Conservation (phyloP, 495 filamentous ascomycete genomes). For the Trichoderma gamsii region DNA sequence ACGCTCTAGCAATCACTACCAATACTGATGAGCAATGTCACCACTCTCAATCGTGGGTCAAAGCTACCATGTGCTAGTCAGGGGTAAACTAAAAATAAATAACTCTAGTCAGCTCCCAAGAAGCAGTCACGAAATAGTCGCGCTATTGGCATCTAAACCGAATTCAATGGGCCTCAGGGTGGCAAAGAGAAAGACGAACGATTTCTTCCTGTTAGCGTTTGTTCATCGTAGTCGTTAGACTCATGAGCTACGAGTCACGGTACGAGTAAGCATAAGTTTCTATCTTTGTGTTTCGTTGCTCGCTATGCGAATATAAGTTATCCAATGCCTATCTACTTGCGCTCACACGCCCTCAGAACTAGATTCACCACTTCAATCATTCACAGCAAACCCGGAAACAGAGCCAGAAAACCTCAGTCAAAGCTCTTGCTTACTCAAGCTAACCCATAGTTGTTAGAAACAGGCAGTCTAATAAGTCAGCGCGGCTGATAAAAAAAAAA, state of each 20-base stretch:
- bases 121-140: neutral
- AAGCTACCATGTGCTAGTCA: neutral
- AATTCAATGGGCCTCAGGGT: neutral
- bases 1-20: no score
- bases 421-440: no score
- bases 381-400: no score
- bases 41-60: neutral
- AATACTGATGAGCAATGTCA: no score
- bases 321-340: no score
- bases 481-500: neutral
- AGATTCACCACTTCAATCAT: no score
- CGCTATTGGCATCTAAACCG: neutral
- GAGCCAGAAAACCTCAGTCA: no score
- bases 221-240: neutral
- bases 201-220: neutral
- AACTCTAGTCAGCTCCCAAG: neutral
- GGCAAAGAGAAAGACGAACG: neutral
- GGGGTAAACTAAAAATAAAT: neutral
- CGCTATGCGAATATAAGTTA: no score
- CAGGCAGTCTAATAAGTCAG: neutral
- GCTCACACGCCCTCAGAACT: no score
- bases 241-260: neutral
- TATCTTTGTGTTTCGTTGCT: no score
- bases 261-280: no score
- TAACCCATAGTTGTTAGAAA: no score